These are phyloP conservation scores for Boletellus sp. DNA, from an alignment of 768 basidiomycete genomes.

Conservation along the genomic window DNA sequence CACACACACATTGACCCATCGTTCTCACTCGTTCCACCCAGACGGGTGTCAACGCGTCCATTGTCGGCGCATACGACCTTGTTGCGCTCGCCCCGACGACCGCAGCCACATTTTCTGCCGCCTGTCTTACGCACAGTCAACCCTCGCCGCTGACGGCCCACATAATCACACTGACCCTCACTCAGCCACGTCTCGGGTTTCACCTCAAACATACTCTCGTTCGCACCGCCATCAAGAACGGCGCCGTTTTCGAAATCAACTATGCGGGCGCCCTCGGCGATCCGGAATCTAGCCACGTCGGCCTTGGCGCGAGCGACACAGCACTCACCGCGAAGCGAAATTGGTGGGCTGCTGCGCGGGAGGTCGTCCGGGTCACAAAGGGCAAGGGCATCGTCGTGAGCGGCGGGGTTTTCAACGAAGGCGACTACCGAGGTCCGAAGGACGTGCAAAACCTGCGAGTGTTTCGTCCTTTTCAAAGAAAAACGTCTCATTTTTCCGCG, in stretches of 20 bases:
- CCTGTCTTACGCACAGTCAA: slow-evolving; percentile 74
- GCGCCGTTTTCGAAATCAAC: slow-evolving; percentile 77
- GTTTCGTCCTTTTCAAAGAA: too few relatives aligned
- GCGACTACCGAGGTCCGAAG: slow-evolving; percentile 64
- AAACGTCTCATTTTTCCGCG: too few relatives aligned
- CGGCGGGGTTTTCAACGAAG: slow-evolving; percentile 57
- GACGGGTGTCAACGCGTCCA: slow-evolving; percentile 65
- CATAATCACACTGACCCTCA: slow-evolving; percentile 76
- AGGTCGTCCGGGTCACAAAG: slow-evolving; percentile 76
- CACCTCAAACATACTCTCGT: slow-evolving; percentile 81
- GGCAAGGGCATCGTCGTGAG: slow-evolving; percentile 74
- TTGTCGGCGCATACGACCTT: slow-evolving; percentile 70
- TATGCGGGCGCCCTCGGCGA: slow-evolving; percentile 74
- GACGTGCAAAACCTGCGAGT: slow-evolving; percentile 77
- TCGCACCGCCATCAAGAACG: slow-evolving; percentile 76
- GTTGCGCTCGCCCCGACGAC: slow-evolving; percentile 75
- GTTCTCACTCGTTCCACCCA: slow-evolving; percentile 25
- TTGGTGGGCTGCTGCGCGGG: slow-evolving; percentile 80
- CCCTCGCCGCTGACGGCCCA: slow-evolving; percentile 78
- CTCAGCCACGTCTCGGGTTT: slow-evolving; percentile 73
- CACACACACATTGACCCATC: not conserved
- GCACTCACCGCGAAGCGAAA: slow-evolving; percentile 62
- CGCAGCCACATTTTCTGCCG: slow-evolving; percentile 65
- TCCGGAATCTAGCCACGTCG: slow-evolving; percentile 42
- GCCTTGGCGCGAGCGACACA: slow-evolving; percentile 49